Evolutionary conservation across 2,329 filamentous ascomycete genomes (phyloP).

Genomic region (Emergomyces orientalis): DNA sequence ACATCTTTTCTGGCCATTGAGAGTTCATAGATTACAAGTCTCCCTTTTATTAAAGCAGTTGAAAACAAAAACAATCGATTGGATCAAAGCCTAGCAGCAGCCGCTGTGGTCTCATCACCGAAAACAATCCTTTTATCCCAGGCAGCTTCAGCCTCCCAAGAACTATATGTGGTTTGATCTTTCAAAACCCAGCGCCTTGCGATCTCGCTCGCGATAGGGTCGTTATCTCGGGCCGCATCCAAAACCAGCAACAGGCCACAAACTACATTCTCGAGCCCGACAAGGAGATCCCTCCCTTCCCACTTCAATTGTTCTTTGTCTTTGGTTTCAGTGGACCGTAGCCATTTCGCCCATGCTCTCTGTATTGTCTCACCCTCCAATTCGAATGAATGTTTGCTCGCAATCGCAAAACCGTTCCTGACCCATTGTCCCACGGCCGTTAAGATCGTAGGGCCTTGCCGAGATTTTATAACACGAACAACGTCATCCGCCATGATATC

Average conservation of each 20-base stretch:
- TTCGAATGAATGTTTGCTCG: conserved; percentile 40
- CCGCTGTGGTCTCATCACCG: conserved; percentile 6
- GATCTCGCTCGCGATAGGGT: conserved; percentile 24
- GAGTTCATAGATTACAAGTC: background rate
- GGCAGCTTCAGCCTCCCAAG: conserved; percentile 13
- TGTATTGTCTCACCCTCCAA: conserved; percentile 25
- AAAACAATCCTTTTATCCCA: conserved; percentile 18
- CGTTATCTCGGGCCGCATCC: conserved; percentile 27
- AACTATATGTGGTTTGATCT: conserved; percentile 2
- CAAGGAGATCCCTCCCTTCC: conserved; percentile 24
- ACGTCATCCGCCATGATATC: conserved; percentile 53
- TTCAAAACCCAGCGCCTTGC: conserved; percentile 13
- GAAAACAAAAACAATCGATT: background rate
- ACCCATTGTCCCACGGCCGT: conserved; percentile 32
- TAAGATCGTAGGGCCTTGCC: conserved; percentile 13
- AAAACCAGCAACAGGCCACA: conserved; percentile 25
- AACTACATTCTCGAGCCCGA: conserved; percentile 25
- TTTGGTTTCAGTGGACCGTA: conserved; percentile 9
- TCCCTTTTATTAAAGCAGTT: background rate
- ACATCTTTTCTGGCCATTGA: background rate
- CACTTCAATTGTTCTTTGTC: conserved; percentile 24
- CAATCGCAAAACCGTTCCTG: conserved; percentile 39
- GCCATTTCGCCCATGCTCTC: conserved; percentile 14
- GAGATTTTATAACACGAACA: conserved; percentile 35
- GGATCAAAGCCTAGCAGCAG: conserved; percentile 8